Conservation (phyloP, 2,329 filamentous ascomycete species). For the Fusarium sp. region DNA sequence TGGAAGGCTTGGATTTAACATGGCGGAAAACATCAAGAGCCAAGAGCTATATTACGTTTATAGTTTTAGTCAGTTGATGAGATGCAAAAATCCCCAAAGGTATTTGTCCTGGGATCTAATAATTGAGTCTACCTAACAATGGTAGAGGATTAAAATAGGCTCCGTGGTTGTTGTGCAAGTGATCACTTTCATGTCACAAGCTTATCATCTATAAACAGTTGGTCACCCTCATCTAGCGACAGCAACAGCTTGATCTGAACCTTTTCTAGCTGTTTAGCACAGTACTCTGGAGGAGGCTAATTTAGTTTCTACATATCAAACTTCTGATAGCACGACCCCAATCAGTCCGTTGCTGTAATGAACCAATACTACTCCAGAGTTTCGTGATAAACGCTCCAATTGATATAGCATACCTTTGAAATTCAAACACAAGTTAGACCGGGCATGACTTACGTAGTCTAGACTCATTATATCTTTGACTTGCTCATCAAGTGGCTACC, state of each 20-base stretch:
- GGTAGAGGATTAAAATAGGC: not conserved
- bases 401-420: too few relatives aligned
- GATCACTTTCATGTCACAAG: not conserved
- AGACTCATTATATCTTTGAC: not conserved
- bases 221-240: not conserved
- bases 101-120: not conserved
- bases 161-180: not conserved
- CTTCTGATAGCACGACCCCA: too few relatives aligned
- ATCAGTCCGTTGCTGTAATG: too few relatives aligned
- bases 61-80: not conserved
- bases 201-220: not conserved
- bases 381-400: too few relatives aligned
- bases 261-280: too few relatives aligned
- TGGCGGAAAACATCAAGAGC: too few relatives aligned
- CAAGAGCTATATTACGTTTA: not conserved
- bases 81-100: not conserved
- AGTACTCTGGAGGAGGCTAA: too few relatives aligned
- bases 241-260: not conserved
- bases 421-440: too few relatives aligned
- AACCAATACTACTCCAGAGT: too few relatives aligned
- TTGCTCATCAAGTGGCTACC: not conserved
- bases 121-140: too few relatives aligned
- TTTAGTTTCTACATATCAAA: too few relatives aligned
- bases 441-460: too few relatives aligned
- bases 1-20: not conserved